Evolutionary conservation across 768 basidiomycete genomes (phyloP).

Genomic region (Boletus edulis): DNA sequence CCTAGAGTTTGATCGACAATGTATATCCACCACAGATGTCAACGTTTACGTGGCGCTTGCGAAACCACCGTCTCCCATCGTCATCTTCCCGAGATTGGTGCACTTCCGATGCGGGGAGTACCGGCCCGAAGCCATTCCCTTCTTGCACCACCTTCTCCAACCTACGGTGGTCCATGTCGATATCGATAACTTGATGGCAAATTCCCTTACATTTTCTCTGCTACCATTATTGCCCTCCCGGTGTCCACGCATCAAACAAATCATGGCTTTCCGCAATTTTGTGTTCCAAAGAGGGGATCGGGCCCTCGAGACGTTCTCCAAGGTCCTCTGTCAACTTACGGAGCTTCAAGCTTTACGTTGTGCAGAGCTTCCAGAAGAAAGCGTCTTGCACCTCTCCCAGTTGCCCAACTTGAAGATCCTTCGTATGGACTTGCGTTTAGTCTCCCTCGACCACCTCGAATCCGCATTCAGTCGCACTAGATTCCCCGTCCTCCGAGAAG

Average conservation of each 20-base stretch:
- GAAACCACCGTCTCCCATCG: conserved; percentile 10
- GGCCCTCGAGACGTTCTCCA: conserved; percentile 24
- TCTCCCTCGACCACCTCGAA: conserved; percentile 22
- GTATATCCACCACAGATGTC: conserved; percentile 19
- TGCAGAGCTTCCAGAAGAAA: conserved; percentile 25
- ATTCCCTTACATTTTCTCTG: conserved; percentile 17
- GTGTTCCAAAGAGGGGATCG: conserved; percentile 25
- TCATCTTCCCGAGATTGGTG: conserved; percentile 25
- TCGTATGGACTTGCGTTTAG: conserved; percentile 26
- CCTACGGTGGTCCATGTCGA: conserved; percentile 27
- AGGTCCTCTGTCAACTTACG: conserved; percentile 19
- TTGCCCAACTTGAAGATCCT: conserved; percentile 22
- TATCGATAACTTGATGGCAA: conserved; percentile 29
- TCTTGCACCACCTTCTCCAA: conserved; percentile 25
- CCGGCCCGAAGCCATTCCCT: conserved; percentile 21
- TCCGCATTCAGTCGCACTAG: conserved; percentile 5
- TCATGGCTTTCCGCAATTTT: conserved; percentile 30
- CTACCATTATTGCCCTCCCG: conserved; percentile 20
- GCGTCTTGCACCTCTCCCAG: conserved; percentile 21
- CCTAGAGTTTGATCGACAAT: conserved; percentile 31
- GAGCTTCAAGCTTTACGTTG: conserved; percentile 26
- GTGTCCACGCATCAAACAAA: conserved; percentile 25
- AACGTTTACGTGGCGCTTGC: conserved; percentile 21
- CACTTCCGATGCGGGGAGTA: conserved; percentile 30
- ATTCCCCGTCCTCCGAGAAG: conserved; percentile 25